phyloP scores from a whole-genome alignment of 345 rosid species.

The Eucalyptus polyanthemos region DNA sequence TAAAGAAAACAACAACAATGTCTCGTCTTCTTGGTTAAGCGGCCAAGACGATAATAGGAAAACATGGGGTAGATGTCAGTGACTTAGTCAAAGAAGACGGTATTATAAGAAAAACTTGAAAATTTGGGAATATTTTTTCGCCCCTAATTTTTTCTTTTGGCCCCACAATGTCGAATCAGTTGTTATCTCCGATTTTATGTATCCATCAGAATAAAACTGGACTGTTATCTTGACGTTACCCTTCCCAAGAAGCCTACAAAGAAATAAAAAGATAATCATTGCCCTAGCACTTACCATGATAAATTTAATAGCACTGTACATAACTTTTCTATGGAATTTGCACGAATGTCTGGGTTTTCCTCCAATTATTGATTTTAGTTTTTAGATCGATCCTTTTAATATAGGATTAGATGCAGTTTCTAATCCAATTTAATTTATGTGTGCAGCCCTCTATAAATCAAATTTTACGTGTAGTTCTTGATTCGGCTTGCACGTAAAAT shows the following conservation, averaged over 20 bases:
- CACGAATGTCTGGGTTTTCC: too few species aligned
- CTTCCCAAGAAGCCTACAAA: neutral
- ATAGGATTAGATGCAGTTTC: neutral
- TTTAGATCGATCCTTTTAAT: neutral
- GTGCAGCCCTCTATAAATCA: neutral
- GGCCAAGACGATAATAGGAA: neutral
- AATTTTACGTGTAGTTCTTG: neutral
- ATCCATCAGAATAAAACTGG: neutral
- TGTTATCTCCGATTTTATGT: neutral
- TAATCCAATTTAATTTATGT: neutral
- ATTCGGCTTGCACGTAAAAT: neutral
- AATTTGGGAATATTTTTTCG: neutral
- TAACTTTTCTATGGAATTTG: neutral
- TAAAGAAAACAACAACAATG: neutral
- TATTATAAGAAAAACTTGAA: neutral
- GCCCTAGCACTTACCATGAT: neutral
- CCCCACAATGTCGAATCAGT: neutral
- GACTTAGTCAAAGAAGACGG: neutral
- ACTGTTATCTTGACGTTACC: neutral
- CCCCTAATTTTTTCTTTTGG: neutral
- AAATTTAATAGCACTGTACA: neutral
- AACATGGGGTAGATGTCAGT: neutral
- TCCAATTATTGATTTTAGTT: neutral
- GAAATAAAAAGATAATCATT: neutral
- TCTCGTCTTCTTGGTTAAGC: neutral